Conservation (phyloP, 1,284 basidiomycete genomes). For the Cutaneotrichosporon cutaneum region DNA sequence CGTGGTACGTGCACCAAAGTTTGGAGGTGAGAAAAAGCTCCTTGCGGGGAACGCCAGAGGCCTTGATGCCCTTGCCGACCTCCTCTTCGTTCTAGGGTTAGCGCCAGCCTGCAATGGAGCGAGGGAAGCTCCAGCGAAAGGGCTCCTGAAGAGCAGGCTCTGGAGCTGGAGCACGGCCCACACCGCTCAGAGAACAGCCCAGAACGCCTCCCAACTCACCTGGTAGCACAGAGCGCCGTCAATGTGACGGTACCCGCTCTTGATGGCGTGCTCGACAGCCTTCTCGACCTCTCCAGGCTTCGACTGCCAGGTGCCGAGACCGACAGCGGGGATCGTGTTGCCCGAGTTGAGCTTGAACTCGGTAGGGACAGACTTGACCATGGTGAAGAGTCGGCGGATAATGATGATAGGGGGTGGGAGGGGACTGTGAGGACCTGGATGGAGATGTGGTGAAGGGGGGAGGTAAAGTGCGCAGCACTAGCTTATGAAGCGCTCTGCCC, state of each 20-base stretch:
- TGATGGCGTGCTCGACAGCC: constrained; percentile 71
- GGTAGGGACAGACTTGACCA: constrained; percentile 13
- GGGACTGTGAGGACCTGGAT: too few species aligned
- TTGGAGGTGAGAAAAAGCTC: constrained; percentile 72
- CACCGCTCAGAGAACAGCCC: too few species aligned
- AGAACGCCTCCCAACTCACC: constrained; percentile 7
- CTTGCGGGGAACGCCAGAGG: constrained; percentile 70
- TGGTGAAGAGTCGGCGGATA: neutral
- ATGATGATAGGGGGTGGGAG: constrained; percentile 3
- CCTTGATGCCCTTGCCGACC: constrained; percentile 77
- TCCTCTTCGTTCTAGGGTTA: constrained; percentile 73
- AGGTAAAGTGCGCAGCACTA: neutral
- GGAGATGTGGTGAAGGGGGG: too few species aligned
- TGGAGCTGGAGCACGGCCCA: too few species aligned
- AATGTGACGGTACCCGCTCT: constrained; percentile 72
- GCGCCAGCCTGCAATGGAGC: too few species aligned
- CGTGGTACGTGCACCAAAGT: constrained; percentile 55
- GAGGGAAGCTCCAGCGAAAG: too few species aligned
- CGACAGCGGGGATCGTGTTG: constrained; percentile 65
- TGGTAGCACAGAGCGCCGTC: constrained; percentile 68
- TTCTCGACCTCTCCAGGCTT: constrained; percentile 66
- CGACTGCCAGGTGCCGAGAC: constrained; percentile 79
- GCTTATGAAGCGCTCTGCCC: neutral
- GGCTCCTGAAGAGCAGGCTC: too few species aligned
- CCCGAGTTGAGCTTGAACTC: constrained; percentile 59